Base-by-base conservation (phyloP, 2,329 filamentous ascomycete genomes). In the Onygena corvina region DNA sequence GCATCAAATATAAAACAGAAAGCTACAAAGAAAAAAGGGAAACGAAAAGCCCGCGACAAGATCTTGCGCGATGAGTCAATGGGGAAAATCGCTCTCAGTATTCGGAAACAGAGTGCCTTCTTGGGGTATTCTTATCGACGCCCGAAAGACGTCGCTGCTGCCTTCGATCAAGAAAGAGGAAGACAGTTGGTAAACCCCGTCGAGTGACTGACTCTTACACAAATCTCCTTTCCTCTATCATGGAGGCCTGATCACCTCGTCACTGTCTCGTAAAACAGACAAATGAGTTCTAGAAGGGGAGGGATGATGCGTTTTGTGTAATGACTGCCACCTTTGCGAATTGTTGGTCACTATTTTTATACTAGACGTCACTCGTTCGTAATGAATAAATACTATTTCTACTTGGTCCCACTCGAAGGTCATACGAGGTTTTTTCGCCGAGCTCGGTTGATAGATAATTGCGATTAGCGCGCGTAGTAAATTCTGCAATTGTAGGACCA, bases 71-170 rank as follows among this genome's bases (percentile, higher is more conserved):
- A 96, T 64, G 75, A 74, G 21, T 67, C 71, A 6, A 76, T 83
- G 4, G 82, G 79, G 34, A 74, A 73, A 34, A 71, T 74, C 12
- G 87, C 84, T n/a, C 70, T 96, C 64, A 80, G 86, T 56, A 75
- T 92, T 55, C 77, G 92, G 52, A 94, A 90, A 67, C 77, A 76
- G 62, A 84, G 78, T 21, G 88, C 87, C 0, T 96, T 96, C 65
- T 67, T 93, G 53, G 90, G 90, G 0, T 98, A 98, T 63, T 86
- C 84, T 1, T 96, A 92, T 73, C 77, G 80, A 30, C 65, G 67
- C 36, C 67, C 68, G 2, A 67, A 63, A 47, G 60, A 62, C 2
- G 58, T 66, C 44, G 54, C 58, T 27, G 52, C 65, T 51, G 64
- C 61, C 1, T 53, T 70, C 12, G 58, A 60, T n/a, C 54, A 55